A percentile compares a stretch with the other conserved stretches of the same genome.
These are phyloP conservation scores for Acrocalymma vagum DNA, from an alignment of 2,329 filamentous ascomycete genomes.

Conservation along the genomic window DNA sequence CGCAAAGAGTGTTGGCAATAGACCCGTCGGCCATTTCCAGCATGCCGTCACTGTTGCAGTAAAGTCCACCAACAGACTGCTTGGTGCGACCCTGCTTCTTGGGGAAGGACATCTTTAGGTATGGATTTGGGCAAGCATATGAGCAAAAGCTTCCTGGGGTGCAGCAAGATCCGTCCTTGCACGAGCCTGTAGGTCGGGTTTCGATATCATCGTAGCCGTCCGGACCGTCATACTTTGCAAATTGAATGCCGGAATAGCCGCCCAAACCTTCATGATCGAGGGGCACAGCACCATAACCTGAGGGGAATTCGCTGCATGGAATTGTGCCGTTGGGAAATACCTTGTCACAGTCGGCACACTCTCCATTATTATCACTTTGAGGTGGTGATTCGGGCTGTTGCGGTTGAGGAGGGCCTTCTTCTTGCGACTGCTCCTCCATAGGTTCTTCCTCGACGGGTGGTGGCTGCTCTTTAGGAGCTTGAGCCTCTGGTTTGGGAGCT, in stretches of 20 bases:
- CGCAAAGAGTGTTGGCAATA: constrained; percentile 76
- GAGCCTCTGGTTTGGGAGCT: constrained; percentile 16
- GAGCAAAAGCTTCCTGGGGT: constrained; percentile 77
- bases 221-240: constrained; percentile 43
- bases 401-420: constrained; percentile 16
- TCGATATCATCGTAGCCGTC: constrained; percentile 63
- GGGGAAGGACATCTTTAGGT: constrained; percentile 94
- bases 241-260: constrained; percentile 85
- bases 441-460: constrained; percentile 1
- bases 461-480: constrained; percentile 9
- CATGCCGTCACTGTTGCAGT: constrained; percentile 80
- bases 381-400: constrained; percentile 26
- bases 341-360: constrained; percentile 63
- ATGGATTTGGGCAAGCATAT: constrained; percentile 90
- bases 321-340: constrained; percentile 80
- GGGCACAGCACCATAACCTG: constrained; percentile 78
- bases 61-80: constrained; percentile 88
- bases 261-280: constrained; percentile 73
- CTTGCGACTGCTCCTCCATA: constrained; percentile 14
- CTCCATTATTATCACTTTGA: constrained; percentile 25
- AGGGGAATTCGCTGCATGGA: constrained; percentile 77
- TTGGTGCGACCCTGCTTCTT: constrained; percentile 76
- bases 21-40: constrained; percentile 70
- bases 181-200: constrained; percentile 70
- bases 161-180: constrained; percentile 66